These are phyloP conservation scores for Ceratocystiopsis minuta DNA, from an alignment of 2,329 filamentous ascomycete genomes.

Conservation along the genomic window DNA sequence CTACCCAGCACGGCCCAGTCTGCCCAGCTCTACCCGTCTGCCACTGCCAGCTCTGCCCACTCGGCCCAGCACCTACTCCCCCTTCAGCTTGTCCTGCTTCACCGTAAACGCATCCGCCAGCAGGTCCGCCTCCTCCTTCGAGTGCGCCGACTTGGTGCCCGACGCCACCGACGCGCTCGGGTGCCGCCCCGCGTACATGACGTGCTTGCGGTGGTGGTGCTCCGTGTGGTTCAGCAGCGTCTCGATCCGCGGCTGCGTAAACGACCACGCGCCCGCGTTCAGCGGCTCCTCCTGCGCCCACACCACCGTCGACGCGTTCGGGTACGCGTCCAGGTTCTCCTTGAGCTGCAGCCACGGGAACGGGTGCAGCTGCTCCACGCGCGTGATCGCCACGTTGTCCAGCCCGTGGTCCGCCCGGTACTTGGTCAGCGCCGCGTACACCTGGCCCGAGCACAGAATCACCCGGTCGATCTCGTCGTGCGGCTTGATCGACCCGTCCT, in stretches of 20 bases:
- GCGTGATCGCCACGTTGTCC: constrained; percentile 82
- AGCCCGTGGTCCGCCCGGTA: constrained; percentile 74
- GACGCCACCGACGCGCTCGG: constrained; percentile 89
- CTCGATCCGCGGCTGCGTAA: constrained; percentile 93
- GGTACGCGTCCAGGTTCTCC: constrained; percentile 93
- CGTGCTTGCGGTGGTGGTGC: constrained; percentile 83
- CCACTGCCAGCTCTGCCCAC: too few relatives aligned
- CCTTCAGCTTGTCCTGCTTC: constrained; percentile 52
- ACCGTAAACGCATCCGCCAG: constrained; percentile 47
- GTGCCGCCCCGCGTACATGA: constrained; percentile 90
- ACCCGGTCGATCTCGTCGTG: constrained; percentile 85
- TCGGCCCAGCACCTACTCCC: too few relatives aligned
- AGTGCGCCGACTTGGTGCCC: constrained; percentile 71
- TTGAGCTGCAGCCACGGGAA: constrained; percentile 96
- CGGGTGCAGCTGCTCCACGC: constrained; percentile 92
- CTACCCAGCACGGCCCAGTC: too few relatives aligned
- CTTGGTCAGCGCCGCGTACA: constrained; percentile 79
- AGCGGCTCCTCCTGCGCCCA: constrained; percentile 97
- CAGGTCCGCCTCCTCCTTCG: constrained; percentile 84
- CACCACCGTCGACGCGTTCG: constrained; percentile 92
- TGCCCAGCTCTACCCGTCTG: too few relatives aligned
- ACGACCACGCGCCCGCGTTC: constrained; percentile 93
- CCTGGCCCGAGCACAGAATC: constrained; percentile 86
- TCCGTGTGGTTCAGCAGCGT: constrained; percentile 85
- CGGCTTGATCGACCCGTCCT: constrained; percentile 52